Evolutionary conservation across 345 rosid genomes (phyloP).

Genomic region (Linum usitatissimum): DNA sequence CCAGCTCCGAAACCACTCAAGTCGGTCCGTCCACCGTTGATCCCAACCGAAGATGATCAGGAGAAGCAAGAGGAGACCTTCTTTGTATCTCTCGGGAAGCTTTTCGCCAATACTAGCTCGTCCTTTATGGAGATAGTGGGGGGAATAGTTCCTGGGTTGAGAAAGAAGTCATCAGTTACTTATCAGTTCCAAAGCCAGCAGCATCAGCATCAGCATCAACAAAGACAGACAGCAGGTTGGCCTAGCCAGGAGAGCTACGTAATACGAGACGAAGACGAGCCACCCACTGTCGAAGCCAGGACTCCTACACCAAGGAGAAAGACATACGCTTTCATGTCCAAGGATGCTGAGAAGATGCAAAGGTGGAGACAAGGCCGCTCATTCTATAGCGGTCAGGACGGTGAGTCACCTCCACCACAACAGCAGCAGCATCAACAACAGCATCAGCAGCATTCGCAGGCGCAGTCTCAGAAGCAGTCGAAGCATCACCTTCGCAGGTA

Average conservation of each 20-base stretch:
- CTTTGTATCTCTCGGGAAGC: conserved; percentile 53
- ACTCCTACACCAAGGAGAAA: conserved; percentile 72
- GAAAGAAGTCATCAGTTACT: conserved; percentile 25
- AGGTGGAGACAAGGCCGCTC: conserved; percentile 78
- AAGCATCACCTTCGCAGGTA: conserved; percentile 19
- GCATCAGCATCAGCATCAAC: conserved; percentile 3
- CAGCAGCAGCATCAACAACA: conserved; percentile 18
- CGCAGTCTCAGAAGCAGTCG: too few species aligned
- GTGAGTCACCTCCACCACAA: conserved; percentile 41
- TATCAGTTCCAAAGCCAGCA: conserved; percentile 28
- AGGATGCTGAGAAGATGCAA: conserved; percentile 79
- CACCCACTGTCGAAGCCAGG: conserved; percentile 76
- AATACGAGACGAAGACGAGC: conserved; percentile 70
- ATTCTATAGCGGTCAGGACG: conserved; percentile 35
- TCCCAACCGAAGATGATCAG: conserved; percentile 52
- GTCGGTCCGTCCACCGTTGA: conserved; percentile 62
- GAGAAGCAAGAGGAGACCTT: conserved; percentile 77
- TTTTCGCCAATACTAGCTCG: conserved; percentile 41
- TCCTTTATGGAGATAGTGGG: conserved; percentile 49
- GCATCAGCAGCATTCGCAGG: background rate
- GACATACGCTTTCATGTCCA: conserved; percentile 89
- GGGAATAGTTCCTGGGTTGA: conserved; percentile 53
- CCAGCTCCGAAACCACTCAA: conserved; percentile 44
- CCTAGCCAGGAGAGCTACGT: conserved; percentile 61
- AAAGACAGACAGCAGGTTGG: conserved; percentile 41